Conservation (phyloP, 257 asterid genomes). For the Lantana camara region DNA sequence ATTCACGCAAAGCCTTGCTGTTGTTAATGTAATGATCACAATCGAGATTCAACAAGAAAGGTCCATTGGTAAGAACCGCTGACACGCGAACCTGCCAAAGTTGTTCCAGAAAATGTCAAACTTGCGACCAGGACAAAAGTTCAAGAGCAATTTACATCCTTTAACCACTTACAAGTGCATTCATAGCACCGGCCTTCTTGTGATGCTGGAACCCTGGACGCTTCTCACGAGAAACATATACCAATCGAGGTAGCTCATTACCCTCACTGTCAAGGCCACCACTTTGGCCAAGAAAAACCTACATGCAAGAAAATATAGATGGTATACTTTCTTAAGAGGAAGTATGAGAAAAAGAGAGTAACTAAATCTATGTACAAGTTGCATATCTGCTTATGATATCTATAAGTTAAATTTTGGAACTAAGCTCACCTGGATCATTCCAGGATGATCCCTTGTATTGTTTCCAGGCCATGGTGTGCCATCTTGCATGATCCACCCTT, state of each 20-base stretch:
- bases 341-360: conserved; percentile 11
- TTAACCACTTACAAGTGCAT: conserved; percentile 79
- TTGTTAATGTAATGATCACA: conserved; percentile 98
- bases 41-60: conserved; percentile 96
- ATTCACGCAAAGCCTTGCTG: conserved; percentile 97
- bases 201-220: conserved; percentile 98
- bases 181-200: conserved; percentile 99
- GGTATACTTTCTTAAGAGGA: conserved; percentile 14
- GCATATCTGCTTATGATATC: conserved; percentile 12
- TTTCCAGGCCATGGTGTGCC: conserved; percentile 71
- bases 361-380: conserved; percentile 5
- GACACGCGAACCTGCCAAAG: conserved; percentile 90
- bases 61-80: conserved; percentile 97
- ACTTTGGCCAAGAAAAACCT: conserved; percentile 98
- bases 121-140: conserved; percentile 16
- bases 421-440: conserved; percentile 72
- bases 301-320: conserved; percentile 29
- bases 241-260: conserved; percentile 89
- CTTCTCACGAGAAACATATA: conserved; percentile 99
- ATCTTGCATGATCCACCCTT: conserved; percentile 79
- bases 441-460: conserved; percentile 68
- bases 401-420: conserved; percentile 14
- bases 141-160: neutral
- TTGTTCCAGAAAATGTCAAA: conserved; percentile 26
- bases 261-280: conserved; percentile 98